Evolutionary conservation across 306 rosid genomes (phyloP), one percentile per base, ranked within the genome.

Genomic region (Acacia confusa): DNA sequence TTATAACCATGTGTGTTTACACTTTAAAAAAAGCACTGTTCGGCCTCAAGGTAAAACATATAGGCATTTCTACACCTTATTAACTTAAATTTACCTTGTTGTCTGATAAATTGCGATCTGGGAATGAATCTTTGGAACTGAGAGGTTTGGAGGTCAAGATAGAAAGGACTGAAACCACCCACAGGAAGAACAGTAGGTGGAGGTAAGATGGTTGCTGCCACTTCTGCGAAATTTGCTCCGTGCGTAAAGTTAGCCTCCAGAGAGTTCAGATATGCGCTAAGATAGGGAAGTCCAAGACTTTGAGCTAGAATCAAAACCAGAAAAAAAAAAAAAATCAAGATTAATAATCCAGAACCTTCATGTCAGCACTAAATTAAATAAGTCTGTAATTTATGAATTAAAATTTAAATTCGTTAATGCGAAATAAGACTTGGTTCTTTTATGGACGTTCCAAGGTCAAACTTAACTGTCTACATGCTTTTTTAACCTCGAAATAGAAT

Each of bases 121-220:
- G 70, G 22, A 52, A 61, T 82, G 61, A 89, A 78, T 32, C 76
- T 20, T 43, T 2, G 25, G 74, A 89, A 84, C 58, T 87, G 89
- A 3, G 50, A 20, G 75, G 30, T 77, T 38, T 87, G 91, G 38
- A 85, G 14, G 9, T 44, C 52, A 22, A 87, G 81, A 52, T 16
- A 85, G 78, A 89, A 89, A 57, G 89, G 92, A 81, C 91, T 89
- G n/a, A 16, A 74, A 50, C 61, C 27, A 43, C 79, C 84, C 0
- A 25, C 3, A 70, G 86, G 88, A 8, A 15, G 7, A 30, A 64
- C 36, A 64, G 10, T 30, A 1, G 6, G 2, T 0, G 88, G 88
- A 43, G 68, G 61, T 82, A 2, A 19, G 47, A 87, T 84, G 0
- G 92, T 85, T 9, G 92, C 77, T 10, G 43, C 86, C 27, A 61